phyloP scores from a whole-genome alignment of 1,284 basidiomycete genomes.

The Peniophora sp. region DNA sequence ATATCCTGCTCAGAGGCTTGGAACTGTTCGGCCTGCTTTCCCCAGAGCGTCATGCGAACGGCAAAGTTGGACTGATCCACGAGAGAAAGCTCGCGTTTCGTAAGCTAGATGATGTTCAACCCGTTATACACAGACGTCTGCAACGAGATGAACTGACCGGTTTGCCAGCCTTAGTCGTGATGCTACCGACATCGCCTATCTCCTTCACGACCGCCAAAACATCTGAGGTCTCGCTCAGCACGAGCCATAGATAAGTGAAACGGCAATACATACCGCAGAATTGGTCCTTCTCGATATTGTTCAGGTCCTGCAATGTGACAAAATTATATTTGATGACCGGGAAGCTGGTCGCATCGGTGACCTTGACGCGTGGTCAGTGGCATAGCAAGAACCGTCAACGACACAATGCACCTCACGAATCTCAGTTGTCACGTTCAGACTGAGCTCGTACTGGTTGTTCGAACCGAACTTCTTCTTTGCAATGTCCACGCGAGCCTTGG shows the following conservation, averaged over 20 bases:
- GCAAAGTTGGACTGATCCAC: slow-evolving; percentile 82
- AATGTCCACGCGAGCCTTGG: slow-evolving; percentile 86
- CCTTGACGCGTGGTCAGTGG: slow-evolving; percentile 37
- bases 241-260: slow-evolving; percentile 22
- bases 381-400: background rate
- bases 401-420: slow-evolving; percentile 59
- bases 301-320: slow-evolving; percentile 58
- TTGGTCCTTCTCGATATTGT: slow-evolving; percentile 65
- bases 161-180: slow-evolving; percentile 70
- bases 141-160: slow-evolving; percentile 33
- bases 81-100: slow-evolving; percentile 83
- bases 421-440: slow-evolving; percentile 78
- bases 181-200: slow-evolving; percentile 57
- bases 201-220: slow-evolving; percentile 84
- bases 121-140: no score
- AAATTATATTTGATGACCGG: slow-evolving; percentile 85
- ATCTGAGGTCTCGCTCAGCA: slow-evolving; percentile 38
- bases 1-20: slow-evolving; percentile 53
- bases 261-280: slow-evolving; percentile 54
- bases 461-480: slow-evolving; percentile 94
- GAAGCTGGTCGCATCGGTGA: slow-evolving; percentile 66
- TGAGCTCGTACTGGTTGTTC: slow-evolving; percentile 95
- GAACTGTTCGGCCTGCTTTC: slow-evolving; percentile 88
- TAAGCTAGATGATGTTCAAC: slow-evolving; percentile 39
- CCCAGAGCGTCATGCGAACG: slow-evolving; percentile 92